phyloP scores from a whole-genome alignment of 352 stramenopile species.

The Thraustochytrium striatum region DNA sequence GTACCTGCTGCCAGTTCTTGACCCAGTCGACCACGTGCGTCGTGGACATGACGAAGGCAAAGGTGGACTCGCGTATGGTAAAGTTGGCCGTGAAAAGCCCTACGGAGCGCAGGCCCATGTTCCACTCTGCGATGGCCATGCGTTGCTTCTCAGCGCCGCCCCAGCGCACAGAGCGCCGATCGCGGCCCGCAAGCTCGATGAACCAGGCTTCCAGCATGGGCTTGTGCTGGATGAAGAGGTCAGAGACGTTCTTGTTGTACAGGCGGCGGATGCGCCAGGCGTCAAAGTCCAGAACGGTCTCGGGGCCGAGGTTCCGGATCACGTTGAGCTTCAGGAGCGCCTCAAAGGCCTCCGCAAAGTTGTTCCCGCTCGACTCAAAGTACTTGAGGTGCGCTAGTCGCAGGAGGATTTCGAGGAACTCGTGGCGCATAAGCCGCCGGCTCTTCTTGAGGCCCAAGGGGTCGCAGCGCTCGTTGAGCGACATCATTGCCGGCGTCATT shows the following conservation, averaged over 20 bases:
- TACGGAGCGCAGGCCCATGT: neutral
- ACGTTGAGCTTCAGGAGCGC: slow-evolving; percentile 15
- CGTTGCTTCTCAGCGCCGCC: slow-evolving; percentile 36
- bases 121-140: slow-evolving; percentile 39
- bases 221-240: neutral
- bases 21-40: slow-evolving; percentile 42
- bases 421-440: slow-evolving; percentile 34
- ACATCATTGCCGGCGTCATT: neutral
- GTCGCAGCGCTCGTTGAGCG: slow-evolving; percentile 42
- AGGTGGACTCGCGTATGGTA: slow-evolving; percentile 45
- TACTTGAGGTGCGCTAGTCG: slow-evolving; percentile 42
- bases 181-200: slow-evolving; percentile 1
- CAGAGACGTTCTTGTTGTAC: slow-evolving; percentile 26
- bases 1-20: slow-evolving; percentile 13
- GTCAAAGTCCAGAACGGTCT: slow-evolving; percentile 49
- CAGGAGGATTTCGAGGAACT: slow-evolving; percentile 41
- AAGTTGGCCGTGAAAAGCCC: slow-evolving; percentile 45
- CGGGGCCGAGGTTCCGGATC: slow-evolving; percentile 30
- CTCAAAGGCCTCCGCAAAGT: slow-evolving; percentile 5
- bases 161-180: neutral
- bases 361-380: neutral
- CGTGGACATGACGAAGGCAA: slow-evolving; percentile 41
- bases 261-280: slow-evolving; percentile 37
- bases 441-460: slow-evolving; percentile 30
- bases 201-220: slow-evolving; percentile 42